These are phyloP conservation scores for Phytophthora constricta DNA, from an alignment of 352 stramenopile species.

Conservation along the genomic window DNA sequence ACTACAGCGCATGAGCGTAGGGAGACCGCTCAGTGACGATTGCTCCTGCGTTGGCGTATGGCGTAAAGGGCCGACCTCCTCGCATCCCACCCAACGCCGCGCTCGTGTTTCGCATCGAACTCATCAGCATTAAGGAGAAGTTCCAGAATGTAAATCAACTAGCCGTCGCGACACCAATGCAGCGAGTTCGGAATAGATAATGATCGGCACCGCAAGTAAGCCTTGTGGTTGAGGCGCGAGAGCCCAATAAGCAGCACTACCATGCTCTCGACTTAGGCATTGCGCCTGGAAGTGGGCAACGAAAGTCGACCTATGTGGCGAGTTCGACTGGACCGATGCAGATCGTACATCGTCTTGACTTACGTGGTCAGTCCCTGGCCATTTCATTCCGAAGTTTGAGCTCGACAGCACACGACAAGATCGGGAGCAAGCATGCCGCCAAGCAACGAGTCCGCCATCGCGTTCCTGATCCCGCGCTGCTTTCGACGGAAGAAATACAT, in stretches of 20 bases:
- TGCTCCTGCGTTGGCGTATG: slow-evolving; percentile 72
- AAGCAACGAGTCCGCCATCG: slow-evolving; percentile 3
- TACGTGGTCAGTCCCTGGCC: not conserved
- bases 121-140: slow-evolving; percentile 85
- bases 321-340: not conserved
- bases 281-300: not conserved
- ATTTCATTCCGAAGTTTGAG: not conserved
- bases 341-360: not conserved
- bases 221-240: too few relatives aligned
- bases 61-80: slow-evolving; percentile 70
- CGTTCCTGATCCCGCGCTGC: slow-evolving; percentile 16
- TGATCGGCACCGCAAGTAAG: too few relatives aligned
- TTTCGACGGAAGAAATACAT: slow-evolving; percentile 21
- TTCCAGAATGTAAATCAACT: slow-evolving; percentile 41
- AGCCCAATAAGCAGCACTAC: not conserved
- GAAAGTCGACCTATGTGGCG: not conserved
- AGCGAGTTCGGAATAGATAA: slow-evolving; percentile 34
- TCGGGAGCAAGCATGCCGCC: slow-evolving; percentile 11
- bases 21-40: slow-evolving; percentile 77
- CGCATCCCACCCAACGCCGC: slow-evolving; percentile 73
- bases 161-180: slow-evolving; percentile 20
- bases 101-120: slow-evolving; percentile 82
- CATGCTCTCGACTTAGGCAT: not conserved
- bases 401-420: too few relatives aligned
- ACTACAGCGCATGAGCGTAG: slow-evolving; percentile 77